Percentiles rank a stretch among this genome's conserved stretches.
phyloP scores from a whole-genome alignment of 805 yeast species.

The Sugiyamaella americana region DNA sequence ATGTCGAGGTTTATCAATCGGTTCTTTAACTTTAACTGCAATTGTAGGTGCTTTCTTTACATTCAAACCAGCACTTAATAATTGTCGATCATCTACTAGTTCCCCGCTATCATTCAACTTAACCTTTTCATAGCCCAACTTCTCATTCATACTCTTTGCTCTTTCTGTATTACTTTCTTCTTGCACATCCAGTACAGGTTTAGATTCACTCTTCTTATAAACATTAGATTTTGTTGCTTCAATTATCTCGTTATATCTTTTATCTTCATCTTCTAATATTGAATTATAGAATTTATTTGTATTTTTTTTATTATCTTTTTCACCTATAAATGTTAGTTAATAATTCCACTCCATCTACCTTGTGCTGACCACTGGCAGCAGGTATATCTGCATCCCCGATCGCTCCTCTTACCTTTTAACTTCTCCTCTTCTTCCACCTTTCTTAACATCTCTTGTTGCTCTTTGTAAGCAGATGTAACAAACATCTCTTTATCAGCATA shows the following conservation, averaged over 20 bases:
- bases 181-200: not conserved
- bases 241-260: slow-evolving; percentile 18
- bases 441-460: slow-evolving; percentile 31
- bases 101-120: slow-evolving; percentile 25
- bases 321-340: slow-evolving; percentile 4
- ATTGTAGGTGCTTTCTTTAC: slow-evolving; percentile 6
- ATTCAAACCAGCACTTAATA: slow-evolving; percentile 26
- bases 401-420: too few relatives aligned
- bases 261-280: slow-evolving; percentile 21
- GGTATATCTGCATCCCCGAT: too few relatives aligned
- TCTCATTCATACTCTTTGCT: slow-evolving; percentile 17
- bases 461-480: slow-evolving; percentile 44
- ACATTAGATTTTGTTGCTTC: slow-evolving; percentile 8
- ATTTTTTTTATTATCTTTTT: slow-evolving; percentile 7
- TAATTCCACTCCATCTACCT: not conserved
- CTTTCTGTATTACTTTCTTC: slow-evolving; percentile 14
- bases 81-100: slow-evolving; percentile 25
- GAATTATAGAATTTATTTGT: slow-evolving; percentile 19
- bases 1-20: slow-evolving; percentile 3
- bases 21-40: slow-evolving; percentile 4
- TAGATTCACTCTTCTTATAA: not conserved
- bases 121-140: slow-evolving; percentile 22
- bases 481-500: slow-evolving; percentile 40
- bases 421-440: slow-evolving; percentile 20
- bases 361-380: too few relatives aligned